phyloP scores from a whole-genome alignment of 2,329 filamentous ascomycete genomes.

The Colletotrichum sp. region DNA sequence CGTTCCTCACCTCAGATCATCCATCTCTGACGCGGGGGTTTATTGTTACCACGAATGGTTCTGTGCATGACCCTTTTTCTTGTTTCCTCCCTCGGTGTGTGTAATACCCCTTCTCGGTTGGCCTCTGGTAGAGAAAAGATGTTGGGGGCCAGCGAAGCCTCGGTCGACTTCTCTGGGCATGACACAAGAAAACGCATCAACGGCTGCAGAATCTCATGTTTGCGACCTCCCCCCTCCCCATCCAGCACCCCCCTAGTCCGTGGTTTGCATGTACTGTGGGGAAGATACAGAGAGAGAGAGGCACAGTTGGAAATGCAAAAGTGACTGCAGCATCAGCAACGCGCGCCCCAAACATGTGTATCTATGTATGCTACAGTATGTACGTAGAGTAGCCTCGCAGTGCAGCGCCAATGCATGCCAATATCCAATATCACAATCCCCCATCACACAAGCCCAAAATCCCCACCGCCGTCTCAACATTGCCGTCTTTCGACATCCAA shows the following conservation, averaged over 20 bases:
- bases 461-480: background rate
- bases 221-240: background rate
- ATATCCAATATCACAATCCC: background rate
- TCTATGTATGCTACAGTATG: background rate
- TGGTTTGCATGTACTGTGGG: background rate
- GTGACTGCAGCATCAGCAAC: background rate
- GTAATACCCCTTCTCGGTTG: background rate
- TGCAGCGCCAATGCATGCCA: constrained; percentile 7
- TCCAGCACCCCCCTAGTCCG: background rate
- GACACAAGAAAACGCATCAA: background rate
- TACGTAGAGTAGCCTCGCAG: background rate
- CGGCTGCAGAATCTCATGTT: background rate
- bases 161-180: background rate
- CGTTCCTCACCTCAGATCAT: background rate
- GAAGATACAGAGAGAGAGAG: background rate
- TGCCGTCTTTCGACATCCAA: background rate
- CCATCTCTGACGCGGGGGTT: background rate
- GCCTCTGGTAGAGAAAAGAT: background rate
- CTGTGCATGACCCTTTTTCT: background rate
- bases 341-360: background rate
- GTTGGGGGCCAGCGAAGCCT: background rate
- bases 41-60: too few relatives aligned
- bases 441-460: background rate
- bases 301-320: background rate
- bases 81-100: background rate